Evolutionary conservation across 2,329 filamentous ascomycete species (phyloP).

Genomic region (Myotisia sp.): DNA sequence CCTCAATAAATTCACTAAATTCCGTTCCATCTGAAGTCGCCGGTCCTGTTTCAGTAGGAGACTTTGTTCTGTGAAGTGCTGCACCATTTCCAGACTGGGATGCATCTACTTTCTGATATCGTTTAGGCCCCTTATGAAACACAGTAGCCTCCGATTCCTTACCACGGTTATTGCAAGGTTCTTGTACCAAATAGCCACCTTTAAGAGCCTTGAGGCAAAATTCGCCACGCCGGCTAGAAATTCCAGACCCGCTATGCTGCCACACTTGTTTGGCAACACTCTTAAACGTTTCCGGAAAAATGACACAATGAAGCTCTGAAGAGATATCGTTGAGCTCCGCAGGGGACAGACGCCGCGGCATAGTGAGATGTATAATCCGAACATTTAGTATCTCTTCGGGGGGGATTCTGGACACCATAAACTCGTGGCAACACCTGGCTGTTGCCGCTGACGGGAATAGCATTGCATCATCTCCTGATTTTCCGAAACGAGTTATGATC

Average conservation of each 20-base stretch:
- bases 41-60: constrained; percentile 1
- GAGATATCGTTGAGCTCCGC: constrained; percentile 36
- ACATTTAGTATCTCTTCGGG: constrained; percentile 34
- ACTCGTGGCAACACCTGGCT: constrained; percentile 60
- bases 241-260: constrained; percentile 88
- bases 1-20: constrained; percentile 71
- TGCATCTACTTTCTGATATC: constrained; percentile 57
- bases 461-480: constrained; percentile 53
- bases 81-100: constrained; percentile 8
- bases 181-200: constrained; percentile 50
- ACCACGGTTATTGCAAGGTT: constrained; percentile 20
- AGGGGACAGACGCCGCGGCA: constrained; percentile 50
- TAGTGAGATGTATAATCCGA: constrained; percentile 39
- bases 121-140: constrained; percentile 54
- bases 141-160: constrained; percentile 12
- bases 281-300: constrained; percentile 56
- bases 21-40: constrained; percentile 42
- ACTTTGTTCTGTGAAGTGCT: constrained; percentile 12
- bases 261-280: constrained; percentile 80
- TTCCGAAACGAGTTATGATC: constrained; percentile 46
- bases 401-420: constrained; percentile 41
- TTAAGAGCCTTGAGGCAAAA: constrained; percentile 67
- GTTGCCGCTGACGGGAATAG: constrained; percentile 61
- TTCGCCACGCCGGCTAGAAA: constrained; percentile 81
- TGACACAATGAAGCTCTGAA: constrained; percentile 52